phyloP scores from a whole-genome alignment of 257 asterid genomes.

The Solanum ahanhuiri region DNA sequence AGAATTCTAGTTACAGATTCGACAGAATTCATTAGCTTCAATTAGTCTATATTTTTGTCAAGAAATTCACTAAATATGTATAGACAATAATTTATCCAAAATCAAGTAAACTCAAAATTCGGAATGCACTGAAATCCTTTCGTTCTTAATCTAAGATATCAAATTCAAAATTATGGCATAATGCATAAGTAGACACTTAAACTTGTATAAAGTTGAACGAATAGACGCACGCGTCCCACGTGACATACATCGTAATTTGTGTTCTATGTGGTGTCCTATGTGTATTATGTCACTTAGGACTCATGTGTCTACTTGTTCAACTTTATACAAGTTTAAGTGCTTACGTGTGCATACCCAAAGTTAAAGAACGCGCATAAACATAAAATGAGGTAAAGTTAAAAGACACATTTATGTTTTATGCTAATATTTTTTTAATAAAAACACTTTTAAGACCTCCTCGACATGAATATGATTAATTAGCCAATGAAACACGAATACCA shows the following conservation, averaged over 20 bases:
- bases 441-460: neutral
- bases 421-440: no score
- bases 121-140: neutral
- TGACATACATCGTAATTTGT: no score
- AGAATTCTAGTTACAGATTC: neutral
- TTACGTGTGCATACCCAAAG: no score
- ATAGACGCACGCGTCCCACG: no score
- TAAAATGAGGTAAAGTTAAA: neutral
- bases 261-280: no score
- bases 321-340: neutral
- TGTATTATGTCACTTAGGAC: no score
- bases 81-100: neutral
- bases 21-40: neutral
- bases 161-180: neutral
- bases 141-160: neutral
- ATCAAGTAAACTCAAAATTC: neutral
- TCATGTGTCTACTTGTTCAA: neutral
- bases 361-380: accelerated
- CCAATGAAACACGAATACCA: neutral
- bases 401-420: no score
- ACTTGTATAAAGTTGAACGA: no score
- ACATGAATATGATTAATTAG: neutral
- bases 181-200: no score
- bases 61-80: neutral
- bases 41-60: neutral